Conservation (phyloP, 2,329 filamentous ascomycete species). For the Stagonosporopsis tanaceti region DNA sequence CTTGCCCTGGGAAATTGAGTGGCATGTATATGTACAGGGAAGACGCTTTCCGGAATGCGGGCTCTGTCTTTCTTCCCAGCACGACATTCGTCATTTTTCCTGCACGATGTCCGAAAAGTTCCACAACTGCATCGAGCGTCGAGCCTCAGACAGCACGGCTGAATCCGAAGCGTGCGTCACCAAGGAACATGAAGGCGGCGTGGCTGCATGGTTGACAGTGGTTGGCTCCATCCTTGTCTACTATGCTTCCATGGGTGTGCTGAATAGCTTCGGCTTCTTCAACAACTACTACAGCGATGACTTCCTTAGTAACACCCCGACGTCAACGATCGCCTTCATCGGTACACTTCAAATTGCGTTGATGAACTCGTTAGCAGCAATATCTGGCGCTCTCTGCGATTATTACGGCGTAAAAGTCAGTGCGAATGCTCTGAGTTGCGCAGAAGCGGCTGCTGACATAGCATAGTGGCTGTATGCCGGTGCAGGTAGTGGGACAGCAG, state of each 20-base stretch:
- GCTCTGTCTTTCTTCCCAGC: slow-evolving; percentile 6
- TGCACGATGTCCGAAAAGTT: slow-evolving; percentile 28
- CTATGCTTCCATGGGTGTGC: slow-evolving; percentile 52
- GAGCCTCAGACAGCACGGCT: slow-evolving; percentile 20
- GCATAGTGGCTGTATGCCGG: slow-evolving; percentile 40
- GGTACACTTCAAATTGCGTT: slow-evolving; percentile 53
- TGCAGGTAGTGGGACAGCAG: slow-evolving; percentile 33
- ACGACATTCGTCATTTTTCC: slow-evolving; percentile 17
- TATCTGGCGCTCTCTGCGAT: slow-evolving; percentile 71
- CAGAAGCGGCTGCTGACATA: slow-evolving; percentile 23
- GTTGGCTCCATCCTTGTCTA: slow-evolving; percentile 48
- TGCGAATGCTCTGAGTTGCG: slow-evolving; percentile 25
- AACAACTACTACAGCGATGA: slow-evolving; percentile 54
- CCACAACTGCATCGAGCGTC: slow-evolving; percentile 14
- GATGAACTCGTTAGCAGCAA: slow-evolving; percentile 62
- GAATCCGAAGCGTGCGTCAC: slow-evolving; percentile 36
- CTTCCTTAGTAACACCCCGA: slow-evolving; percentile 41
- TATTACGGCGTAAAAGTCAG: slow-evolving; percentile 64
- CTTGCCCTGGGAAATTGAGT: slow-evolving; percentile 3
- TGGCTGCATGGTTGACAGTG: slow-evolving; percentile 46
- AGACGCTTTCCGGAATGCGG: slow-evolving; percentile 17
- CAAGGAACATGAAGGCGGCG: slow-evolving; percentile 28
- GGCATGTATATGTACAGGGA: slow-evolving; percentile 22
- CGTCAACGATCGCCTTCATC: slow-evolving; percentile 54
- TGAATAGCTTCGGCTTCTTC: slow-evolving; percentile 56